These are phyloP conservation scores for Beauveria rudraprayagi DNA, from an alignment of 2,329 filamentous ascomycete species.

Conservation along the genomic window DNA sequence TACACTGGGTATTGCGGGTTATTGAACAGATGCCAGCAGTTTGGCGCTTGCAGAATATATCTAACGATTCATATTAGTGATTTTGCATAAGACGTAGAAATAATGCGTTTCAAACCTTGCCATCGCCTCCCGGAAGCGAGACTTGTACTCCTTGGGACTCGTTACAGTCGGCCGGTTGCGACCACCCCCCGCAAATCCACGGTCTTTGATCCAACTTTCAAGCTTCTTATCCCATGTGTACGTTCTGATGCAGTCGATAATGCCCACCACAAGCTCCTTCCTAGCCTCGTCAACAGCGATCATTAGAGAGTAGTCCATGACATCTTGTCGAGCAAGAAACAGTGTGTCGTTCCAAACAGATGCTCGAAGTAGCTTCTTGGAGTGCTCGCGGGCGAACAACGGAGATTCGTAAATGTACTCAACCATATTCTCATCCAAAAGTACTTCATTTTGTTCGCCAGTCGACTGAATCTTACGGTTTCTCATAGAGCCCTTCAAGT, in stretches of 20 bases:
- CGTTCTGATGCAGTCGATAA: slow-evolving; percentile 96
- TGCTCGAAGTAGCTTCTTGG: slow-evolving; percentile 83
- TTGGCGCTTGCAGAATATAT: slow-evolving; percentile 67
- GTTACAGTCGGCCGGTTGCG: slow-evolving; percentile 89
- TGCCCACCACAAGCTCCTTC: slow-evolving; percentile 91
- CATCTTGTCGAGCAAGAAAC: slow-evolving; percentile 87
- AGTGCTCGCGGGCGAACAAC: slow-evolving; percentile 89
- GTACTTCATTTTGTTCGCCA: slow-evolving; percentile 90
- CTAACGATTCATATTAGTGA: slow-evolving; percentile 22
- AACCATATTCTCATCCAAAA: slow-evolving; percentile 97
- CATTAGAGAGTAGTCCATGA: slow-evolving; percentile 99
- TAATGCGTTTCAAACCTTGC: slow-evolving; percentile 58
- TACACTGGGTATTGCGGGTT: slow-evolving; percentile 30
- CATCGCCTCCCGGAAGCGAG: slow-evolving; percentile 93
- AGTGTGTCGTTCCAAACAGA: slow-evolving; percentile 97
- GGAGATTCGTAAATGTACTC: slow-evolving; percentile 98
- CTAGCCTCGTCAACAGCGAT: slow-evolving; percentile 87
- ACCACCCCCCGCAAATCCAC: slow-evolving; percentile 69
- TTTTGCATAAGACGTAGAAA: not conserved
- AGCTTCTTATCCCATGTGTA: slow-evolving; percentile 99
- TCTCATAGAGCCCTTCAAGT: slow-evolving; percentile 96
- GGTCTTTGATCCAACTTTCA: slow-evolving; percentile 99
- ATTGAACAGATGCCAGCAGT: slow-evolving; percentile 66
- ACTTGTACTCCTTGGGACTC: slow-evolving; percentile 95
- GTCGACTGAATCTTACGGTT: slow-evolving; percentile 96